Evolutionary conservation across 495 filamentous ascomycete species (phyloP).

Genomic region (Extremus antarcticus): DNA sequence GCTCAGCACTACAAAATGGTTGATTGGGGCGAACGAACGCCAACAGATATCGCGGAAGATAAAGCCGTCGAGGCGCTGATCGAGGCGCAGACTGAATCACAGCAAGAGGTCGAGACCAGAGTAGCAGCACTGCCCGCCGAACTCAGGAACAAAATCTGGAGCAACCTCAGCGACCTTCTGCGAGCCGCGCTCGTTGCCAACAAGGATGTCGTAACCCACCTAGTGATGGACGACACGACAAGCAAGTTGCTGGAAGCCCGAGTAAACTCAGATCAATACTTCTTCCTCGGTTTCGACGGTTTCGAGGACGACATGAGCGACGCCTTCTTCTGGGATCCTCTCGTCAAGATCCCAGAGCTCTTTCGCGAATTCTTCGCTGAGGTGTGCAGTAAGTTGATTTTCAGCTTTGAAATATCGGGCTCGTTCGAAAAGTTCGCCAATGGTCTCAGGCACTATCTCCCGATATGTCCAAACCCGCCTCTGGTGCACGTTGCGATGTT

Average conservation of each 20-base stretch:
- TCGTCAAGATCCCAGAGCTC: not conserved
- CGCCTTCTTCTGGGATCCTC: not conserved
- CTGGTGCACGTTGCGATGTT: not conserved
- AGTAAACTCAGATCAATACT: not conserved
- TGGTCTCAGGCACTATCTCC: not conserved
- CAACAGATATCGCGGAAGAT: not conserved
- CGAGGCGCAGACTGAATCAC: not conserved
- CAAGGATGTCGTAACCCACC: not conserved
- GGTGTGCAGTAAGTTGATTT: not conserved
- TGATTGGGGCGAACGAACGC: too few species aligned
- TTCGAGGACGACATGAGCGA: not conserved
- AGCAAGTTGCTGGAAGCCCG: not conserved
- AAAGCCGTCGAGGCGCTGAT: not conserved
- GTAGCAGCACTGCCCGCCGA: not conserved
- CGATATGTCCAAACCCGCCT: not conserved
- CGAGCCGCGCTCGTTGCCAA: not conserved
- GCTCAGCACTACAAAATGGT: too few species aligned
- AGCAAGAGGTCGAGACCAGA: not conserved
- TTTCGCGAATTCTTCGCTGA: not conserved
- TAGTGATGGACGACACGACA: not conserved
- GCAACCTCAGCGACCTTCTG: not conserved
- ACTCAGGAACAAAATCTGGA: not conserved
- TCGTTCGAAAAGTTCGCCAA: not conserved
- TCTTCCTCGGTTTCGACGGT: not conserved
- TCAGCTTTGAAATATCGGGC: not conserved